Base-by-base conservation (phyloP, 495 filamentous ascomycete species). In the Penicillium coffeae region DNA sequence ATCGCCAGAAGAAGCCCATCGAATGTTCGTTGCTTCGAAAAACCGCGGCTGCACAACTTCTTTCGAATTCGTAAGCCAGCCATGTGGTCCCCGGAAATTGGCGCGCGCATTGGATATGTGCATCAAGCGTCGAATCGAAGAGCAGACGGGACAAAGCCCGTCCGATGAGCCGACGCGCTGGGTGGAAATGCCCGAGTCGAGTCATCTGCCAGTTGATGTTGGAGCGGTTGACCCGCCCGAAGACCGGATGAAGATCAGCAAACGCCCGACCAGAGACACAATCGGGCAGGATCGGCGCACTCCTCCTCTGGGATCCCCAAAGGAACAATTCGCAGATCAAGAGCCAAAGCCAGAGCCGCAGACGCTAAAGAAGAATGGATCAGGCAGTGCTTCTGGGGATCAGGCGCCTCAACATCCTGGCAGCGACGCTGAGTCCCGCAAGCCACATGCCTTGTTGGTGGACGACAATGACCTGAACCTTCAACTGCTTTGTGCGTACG, bases 401-500 rank as follows among this genome's bases (percentile, higher is more conserved):
- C 4, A 30, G 21, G 13, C 27, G 2, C 5, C 40, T 18, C 10
- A 15, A 1, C 10, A 16, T 14, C 13, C 8, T 33, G 22, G 30
- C 2, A 16, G 25, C 25, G 25, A 10, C 25, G 5, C 16, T 1
- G 9, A 8, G 4, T 1, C 8, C n/a, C 30, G 7, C 21, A 22
- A 41, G 4, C 21, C 18, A 15, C 15, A 19, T 16, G 25, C 63
- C 5, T 55, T 71, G 3, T 48, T 69, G 7, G 66, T 69, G 4
- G 68, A 71, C 44, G 68, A 71, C 39, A 71, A 71, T 40, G 51
- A 60, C 8, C 61, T 71, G 42, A 71, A 71, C 42, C 48, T 69
- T 20, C 47, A 52, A 18, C 25, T 70, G 1, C 56, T 63, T 0
- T 38, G 52, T 3, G 47, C 44, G 10, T 61, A 75, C 40, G 75